Percentiles rank a stretch among this genome's conserved stretches.
Evolutionary conservation across 768 basidiomycete genomes (phyloP).

Genomic region (Chiua virens): DNA sequence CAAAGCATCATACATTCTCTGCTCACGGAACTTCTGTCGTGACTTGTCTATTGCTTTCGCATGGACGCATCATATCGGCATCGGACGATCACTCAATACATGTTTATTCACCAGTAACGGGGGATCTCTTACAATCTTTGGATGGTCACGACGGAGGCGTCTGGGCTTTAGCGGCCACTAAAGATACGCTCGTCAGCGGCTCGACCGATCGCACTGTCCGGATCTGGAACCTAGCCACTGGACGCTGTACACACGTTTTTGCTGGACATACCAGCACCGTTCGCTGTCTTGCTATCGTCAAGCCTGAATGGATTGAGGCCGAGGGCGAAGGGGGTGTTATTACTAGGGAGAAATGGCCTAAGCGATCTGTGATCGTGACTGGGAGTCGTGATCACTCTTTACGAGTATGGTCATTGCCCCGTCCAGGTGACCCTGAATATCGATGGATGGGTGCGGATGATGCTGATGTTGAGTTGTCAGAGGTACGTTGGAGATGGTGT

Average conservation of each 20-base stretch:
- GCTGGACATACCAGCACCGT: constrained; percentile 97
- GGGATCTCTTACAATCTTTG: constrained; percentile 69
- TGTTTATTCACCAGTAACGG: constrained; percentile 86
- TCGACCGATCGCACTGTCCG: constrained; percentile 93
- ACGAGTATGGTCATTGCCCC: constrained; percentile 66
- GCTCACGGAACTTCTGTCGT: constrained; percentile 91
- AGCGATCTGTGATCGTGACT: constrained; percentile 70
- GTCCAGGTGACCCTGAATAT: constrained; percentile 74
- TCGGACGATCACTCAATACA: constrained; percentile 98
- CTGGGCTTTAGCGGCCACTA: constrained; percentile 92
- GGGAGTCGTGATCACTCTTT: constrained; percentile 69
- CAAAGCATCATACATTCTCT: constrained; percentile 77
- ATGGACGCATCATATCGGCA: constrained; percentile 92
- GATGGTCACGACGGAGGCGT: constrained; percentile 95
- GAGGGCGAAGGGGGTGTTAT: constrained; percentile 62
- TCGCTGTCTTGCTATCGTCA: constrained; percentile 92
- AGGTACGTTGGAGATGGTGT: constrained; percentile 30
- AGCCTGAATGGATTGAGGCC: constrained; percentile 83
- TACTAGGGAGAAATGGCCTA: constrained; percentile 70
- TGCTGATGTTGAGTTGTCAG: constrained; percentile 56
- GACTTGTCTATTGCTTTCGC: constrained; percentile 93
- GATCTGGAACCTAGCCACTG: constrained; percentile 83
- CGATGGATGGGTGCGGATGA: constrained; percentile 64
- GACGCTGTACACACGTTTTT: constrained; percentile 88
- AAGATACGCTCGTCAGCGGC: constrained; percentile 86